These are phyloP conservation scores for Lasiodiplodia theobromae DNA, from an alignment of 2,329 filamentous ascomycete species.

Conservation along the genomic window DNA sequence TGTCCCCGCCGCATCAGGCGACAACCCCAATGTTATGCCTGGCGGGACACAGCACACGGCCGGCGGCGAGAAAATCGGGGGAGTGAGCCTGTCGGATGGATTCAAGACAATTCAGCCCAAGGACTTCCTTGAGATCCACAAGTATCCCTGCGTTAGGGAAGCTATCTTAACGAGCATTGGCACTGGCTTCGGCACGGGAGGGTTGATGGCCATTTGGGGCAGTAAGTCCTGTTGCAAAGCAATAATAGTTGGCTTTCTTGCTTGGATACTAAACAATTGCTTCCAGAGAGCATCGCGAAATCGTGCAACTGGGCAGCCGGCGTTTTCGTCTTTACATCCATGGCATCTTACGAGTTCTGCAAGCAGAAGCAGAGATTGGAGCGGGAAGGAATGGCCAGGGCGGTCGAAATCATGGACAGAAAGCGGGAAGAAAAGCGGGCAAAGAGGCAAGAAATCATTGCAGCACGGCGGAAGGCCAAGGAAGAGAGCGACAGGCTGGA, in stretches of 20 bases:
- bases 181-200: conserved; percentile 77
- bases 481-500: conserved; percentile 50
- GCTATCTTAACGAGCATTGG: conserved; percentile 84
- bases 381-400: conserved; percentile 81
- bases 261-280: conserved; percentile 28
- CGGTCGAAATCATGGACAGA: conserved; percentile 80
- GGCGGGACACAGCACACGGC: conserved; percentile 66
- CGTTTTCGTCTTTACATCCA: conserved; percentile 73
- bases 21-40: conserved; percentile 63
- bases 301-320: conserved; percentile 88
- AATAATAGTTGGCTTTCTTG: conserved; percentile 7
- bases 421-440: conserved; percentile 64
- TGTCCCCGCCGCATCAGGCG: conserved; percentile 35
- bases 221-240: conserved; percentile 60
- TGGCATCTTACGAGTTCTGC: conserved; percentile 83
- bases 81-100: conserved; percentile 62
- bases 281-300: conserved; percentile 66
- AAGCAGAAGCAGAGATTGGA: conserved; percentile 77
- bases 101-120: conserved; percentile 71
- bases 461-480: conserved; percentile 51
- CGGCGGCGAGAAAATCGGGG: conserved; percentile 57
- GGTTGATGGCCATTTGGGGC: conserved; percentile 74
- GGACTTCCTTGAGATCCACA: conserved; percentile 76
- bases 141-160: conserved; percentile 83
- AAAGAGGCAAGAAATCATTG: conserved; percentile 49